Evolutionary conservation across 257 asterid genomes (phyloP).

Genomic region (Hygrophila difformis): DNA sequence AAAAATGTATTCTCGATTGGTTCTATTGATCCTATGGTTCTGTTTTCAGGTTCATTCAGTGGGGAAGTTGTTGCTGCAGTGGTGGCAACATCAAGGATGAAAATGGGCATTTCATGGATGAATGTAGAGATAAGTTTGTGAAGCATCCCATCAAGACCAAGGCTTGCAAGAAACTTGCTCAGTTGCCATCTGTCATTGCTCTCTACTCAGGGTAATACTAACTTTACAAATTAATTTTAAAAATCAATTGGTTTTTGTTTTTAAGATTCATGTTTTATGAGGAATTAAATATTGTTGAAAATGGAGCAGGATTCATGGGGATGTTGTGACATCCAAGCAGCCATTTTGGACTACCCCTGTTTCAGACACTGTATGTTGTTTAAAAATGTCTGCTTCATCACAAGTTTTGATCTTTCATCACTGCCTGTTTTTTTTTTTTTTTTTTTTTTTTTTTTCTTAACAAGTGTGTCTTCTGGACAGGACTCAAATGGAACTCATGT

Average conservation of each 20-base stretch:
- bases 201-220: conserved; percentile 63
- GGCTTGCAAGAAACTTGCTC: conserved; percentile 57
- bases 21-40: no score
- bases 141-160: conserved; percentile 41
- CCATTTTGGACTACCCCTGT: conserved; percentile 44
- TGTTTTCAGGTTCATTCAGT: conserved; percentile 57
- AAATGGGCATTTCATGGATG: conserved; percentile 19
- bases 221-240: not conserved
- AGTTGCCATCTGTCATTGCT: conserved; percentile 46
- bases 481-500: conserved; percentile 57
- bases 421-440: no score
- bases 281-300: not conserved
- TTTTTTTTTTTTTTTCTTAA: not conserved
- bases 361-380: not conserved
- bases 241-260: not conserved
- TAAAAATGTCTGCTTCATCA: no score
- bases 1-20: conserved; percentile 14
- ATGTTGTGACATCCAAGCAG: conserved; percentile 56
- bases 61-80: conserved; percentile 76
- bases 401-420: no score
- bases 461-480: conserved; percentile 27
- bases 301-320: conserved; percentile 67
- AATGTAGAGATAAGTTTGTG: conserved; percentile 45
- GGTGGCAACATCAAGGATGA: conserved; percentile 39
- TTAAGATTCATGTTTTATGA: not conserved